Base-by-base conservation (phyloP, 2,329 filamentous ascomycete species). In the Penicillium sp. region DNA sequence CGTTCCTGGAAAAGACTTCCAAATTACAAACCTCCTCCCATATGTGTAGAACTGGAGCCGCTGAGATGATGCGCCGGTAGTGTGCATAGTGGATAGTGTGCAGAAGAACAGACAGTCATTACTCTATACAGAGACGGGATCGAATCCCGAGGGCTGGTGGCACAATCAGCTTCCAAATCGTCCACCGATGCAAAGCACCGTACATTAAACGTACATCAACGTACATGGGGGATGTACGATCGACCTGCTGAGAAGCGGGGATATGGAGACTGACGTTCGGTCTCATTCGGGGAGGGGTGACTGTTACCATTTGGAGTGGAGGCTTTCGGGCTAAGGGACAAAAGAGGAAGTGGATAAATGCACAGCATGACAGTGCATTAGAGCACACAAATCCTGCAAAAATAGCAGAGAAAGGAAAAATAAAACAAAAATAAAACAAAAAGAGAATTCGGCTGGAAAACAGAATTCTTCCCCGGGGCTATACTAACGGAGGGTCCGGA, bases 231-330 rank as follows among this genome's bases (percentile, higher is more conserved):
- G 23, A 42, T 19, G 53, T 55, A 52, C 47, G 47, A 56, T 56
- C 40, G 23, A 56, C 10, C 46, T 38, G n/a, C 50, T 41, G 13
- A 31, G 23, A 45, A 56, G 54, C 40, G 54, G 54, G 46, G 40
- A 35, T 38, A 25, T 23, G 54, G 48, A 29, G 40, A 17, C 23
- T 29, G 33, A 21, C 25, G 7, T 50, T 10, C 25, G 35, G 25
- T 17, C 35, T 25, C 25, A 17, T n/a, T 41, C 27, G 37, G 43
- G 5, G 19, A 40, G 27, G 37, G 8, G 37, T 27, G 13, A n/a
- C 31, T 37, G n/a, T 29, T 27, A 37, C 41, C 23, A n/a, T 27
- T 37, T 25, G 4, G 17, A 43, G 25, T 27, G 48, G 49, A 43
- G 35, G 37, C 29, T 35, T 35, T 35, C 29, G 25, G 23, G 10